Evolutionary conservation across 352 stramenopile species (phyloP).

Genomic region (Globisporangium lucens): DNA sequence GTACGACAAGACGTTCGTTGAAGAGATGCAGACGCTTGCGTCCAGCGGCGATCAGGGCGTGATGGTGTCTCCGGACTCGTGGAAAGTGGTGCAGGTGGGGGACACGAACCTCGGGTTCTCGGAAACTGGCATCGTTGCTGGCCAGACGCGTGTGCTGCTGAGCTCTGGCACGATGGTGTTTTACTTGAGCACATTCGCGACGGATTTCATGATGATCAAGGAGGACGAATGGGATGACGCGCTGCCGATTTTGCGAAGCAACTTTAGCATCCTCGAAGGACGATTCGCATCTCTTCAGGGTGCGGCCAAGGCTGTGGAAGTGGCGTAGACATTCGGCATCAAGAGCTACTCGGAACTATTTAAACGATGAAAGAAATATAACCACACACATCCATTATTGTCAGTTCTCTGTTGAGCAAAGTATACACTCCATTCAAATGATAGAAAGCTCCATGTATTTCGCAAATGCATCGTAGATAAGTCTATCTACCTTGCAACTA

Average conservation of each 20-base stretch:
- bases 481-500: neutral
- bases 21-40: slow-evolving; percentile 33
- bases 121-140: slow-evolving; percentile 61
- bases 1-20: slow-evolving; percentile 39
- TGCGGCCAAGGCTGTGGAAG: neutral
- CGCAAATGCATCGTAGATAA: neutral
- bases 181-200: slow-evolving; percentile 71
- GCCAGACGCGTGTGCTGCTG: slow-evolving; percentile 57
- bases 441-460: slow-evolving; percentile 6
- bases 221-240: slow-evolving; percentile 64
- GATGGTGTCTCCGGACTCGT: slow-evolving; percentile 57
- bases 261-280: slow-evolving; percentile 46
- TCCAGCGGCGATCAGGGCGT: slow-evolving; percentile 39
- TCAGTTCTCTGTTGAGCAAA: neutral
- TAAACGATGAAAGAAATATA: neutral
- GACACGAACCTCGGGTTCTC: slow-evolving; percentile 56
- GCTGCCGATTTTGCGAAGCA: slow-evolving; percentile 35
- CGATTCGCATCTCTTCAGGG: slow-evolving; percentile 33
- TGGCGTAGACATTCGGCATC: neutral
- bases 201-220: slow-evolving; percentile 71
- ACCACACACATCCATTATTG: neutral
- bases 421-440: neutral
- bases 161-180: slow-evolving; percentile 61
- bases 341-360: neutral
- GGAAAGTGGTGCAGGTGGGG: slow-evolving; percentile 64